phyloP scores from a whole-genome alignment of 768 basidiomycete genomes.

The Amanita subjunquillea region DNA sequence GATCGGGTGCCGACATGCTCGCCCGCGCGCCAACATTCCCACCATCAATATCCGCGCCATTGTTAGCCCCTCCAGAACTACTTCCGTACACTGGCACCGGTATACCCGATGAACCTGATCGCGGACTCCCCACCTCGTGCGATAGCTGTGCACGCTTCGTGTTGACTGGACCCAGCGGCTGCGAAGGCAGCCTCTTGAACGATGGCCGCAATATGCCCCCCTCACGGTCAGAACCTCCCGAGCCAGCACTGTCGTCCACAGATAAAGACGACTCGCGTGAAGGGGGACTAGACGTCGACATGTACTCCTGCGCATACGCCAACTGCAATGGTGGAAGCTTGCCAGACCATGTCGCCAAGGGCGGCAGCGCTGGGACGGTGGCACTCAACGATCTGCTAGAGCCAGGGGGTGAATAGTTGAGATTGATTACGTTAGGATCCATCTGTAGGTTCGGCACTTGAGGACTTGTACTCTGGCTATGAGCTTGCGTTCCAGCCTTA shows the following conservation, averaged over 20 bases:
- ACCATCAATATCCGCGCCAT: background rate
- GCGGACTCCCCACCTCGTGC: conserved; percentile 17
- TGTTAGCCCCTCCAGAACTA: background rate
- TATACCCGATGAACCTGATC: background rate
- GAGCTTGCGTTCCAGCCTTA: conserved; percentile 2
- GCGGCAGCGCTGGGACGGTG: conserved; percentile 22
- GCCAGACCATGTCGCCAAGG: conserved; percentile 32
- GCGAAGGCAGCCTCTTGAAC: conserved; percentile 66
- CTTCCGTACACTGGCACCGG: background rate
- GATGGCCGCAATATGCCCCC: conserved; percentile 35
- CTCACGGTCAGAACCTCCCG: conserved; percentile 16
- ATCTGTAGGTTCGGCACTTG: conserved; percentile 4
- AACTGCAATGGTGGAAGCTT: conserved; percentile 12
- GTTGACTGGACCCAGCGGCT: conserved; percentile 54
- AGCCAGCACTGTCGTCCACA: conserved; percentile 20
- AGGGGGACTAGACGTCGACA: conserved; percentile 11
- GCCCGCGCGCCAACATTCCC: background rate
- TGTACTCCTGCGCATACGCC: conserved; percentile 16
- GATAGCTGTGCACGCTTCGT: conserved; percentile 42
- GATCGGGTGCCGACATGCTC: background rate
- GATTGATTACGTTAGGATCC: conserved; percentile 3
- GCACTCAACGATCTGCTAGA: conserved; percentile 17
- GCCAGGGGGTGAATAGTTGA: conserved; percentile 8
- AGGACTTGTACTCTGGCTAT: background rate
- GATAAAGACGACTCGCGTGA: conserved; percentile 23